Percentiles rank a stretch among this genome's conserved stretches.
phyloP scores from a whole-genome alignment of 1,284 basidiomycete species.

The Papiliotrema terrestris region DNA sequence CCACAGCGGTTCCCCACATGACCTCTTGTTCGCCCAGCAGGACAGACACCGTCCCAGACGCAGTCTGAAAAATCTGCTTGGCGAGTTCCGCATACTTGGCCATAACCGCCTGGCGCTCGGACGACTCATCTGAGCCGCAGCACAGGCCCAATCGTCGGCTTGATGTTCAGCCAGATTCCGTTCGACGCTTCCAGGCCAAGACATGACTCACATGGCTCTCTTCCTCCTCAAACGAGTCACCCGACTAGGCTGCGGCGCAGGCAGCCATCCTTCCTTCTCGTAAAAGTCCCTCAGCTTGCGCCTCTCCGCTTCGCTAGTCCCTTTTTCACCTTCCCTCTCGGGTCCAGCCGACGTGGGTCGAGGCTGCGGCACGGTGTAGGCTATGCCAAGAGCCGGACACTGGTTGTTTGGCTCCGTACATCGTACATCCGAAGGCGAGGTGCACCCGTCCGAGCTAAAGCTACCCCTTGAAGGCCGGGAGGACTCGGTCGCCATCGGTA shows the following conservation, averaged over 20 bases:
- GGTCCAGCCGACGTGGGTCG: not conserved
- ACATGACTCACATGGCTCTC: slow-evolving; percentile 18
- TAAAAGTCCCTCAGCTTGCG: slow-evolving; percentile 23
- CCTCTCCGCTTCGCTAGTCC: slow-evolving; percentile 18
- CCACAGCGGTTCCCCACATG: not conserved
- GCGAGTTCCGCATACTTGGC: slow-evolving; percentile 37
- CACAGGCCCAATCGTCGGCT: slow-evolving; percentile 30
- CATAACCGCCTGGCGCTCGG: slow-evolving; percentile 27
- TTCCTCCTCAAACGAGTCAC: slow-evolving; percentile 9
- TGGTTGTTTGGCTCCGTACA: not conserved
- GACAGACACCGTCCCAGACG: slow-evolving; percentile 4
- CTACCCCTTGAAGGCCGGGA: not conserved
- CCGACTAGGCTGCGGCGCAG: slow-evolving; percentile 18
- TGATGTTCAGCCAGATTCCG: not conserved
- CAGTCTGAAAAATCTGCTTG: slow-evolving; percentile 14
- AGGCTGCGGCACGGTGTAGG: slow-evolving; percentile 2
- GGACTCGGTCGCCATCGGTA: not conserved
- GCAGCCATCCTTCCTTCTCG: slow-evolving; percentile 34
- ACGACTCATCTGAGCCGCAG: slow-evolving; percentile 17
- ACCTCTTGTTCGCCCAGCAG: not conserved
- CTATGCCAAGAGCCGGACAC: not conserved
- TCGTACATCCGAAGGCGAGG: not conserved
- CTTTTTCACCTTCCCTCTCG: slow-evolving; percentile 4
- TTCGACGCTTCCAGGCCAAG: not conserved
- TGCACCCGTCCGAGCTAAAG: not conserved